Base-by-base conservation (phyloP, 2,329 filamentous ascomycete species). In the Pyrenophora seminiperda region DNA sequence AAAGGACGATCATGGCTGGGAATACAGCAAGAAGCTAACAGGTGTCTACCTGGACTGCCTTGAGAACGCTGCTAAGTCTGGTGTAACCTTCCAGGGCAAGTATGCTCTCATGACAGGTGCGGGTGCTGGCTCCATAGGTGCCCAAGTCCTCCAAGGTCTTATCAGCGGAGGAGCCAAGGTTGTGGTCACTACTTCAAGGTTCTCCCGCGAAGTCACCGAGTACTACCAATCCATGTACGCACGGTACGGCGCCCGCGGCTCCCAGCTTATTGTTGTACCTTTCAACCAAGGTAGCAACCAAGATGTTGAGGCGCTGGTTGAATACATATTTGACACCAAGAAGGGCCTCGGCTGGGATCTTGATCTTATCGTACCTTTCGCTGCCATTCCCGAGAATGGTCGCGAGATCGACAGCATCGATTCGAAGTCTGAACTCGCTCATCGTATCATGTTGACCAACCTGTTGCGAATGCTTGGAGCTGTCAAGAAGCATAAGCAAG, bases 271-370 rank as follows among this genome's bases (percentile, higher is more conserved):
- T 32, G 94, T 99, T 47, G 95, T 97, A 47, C 94, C 95, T 41
- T 99, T 99, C 84, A 99, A 99, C 76, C 92, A 97, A 75, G 94
- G 93, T 58, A 97, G 93, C 80, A 95, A 97, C 79, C 93, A 97
- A 74, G 94, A 99, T 72, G 90, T 97, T 29, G 91, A 97, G 74
- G 91, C 91, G 38, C 82, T 99, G 6, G 82, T 99, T 43, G 84
- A 97, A 54, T 99, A 97, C 79, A 95, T 99, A 71, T 99, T 97
- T 73, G 93, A 97, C 71, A 75, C 88, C 57, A 99, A 97, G 86
- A 92, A 87, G 71, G 95, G 95, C 58, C 87, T 99, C 7, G 94
- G 94, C 59, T 99, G 95, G 94, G 94, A 99, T 76, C 84, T 99
- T 30, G 94, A 99, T 77, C 96, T 87, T 73, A 88, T 99, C 56